Conservation (phyloP, 1,139 yeast genomes). For the Nakaseomyces glabratus region DNA sequence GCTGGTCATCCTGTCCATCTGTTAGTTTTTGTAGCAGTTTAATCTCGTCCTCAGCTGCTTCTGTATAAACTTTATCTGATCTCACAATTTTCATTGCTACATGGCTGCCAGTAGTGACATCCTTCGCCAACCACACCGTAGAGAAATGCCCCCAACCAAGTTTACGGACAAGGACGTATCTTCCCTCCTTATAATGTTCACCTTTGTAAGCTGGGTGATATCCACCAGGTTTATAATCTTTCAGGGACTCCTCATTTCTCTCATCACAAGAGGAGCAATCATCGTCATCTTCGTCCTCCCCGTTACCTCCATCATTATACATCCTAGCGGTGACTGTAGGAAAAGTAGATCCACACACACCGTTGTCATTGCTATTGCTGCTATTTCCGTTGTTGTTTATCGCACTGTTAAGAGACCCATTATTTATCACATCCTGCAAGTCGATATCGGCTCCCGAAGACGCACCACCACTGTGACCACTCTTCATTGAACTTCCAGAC, state of each 20-base stretch:
- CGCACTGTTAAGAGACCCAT: no score
- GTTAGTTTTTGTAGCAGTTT: conserved; percentile 35
- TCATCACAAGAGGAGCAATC: conserved; percentile 32
- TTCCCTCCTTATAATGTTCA: conserved; percentile 50
- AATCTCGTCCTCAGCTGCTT: conserved; percentile 72
- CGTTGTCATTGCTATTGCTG: conserved; percentile 7
- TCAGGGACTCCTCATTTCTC: conserved; percentile 55
- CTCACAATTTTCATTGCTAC: conserved; percentile 75
- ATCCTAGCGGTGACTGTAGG: no score
- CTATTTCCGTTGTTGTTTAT: conserved; percentile 3
- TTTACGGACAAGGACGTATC: conserved; percentile 56
- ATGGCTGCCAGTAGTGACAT: conserved; percentile 39
- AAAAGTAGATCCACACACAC: no score
- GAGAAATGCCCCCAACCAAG: conserved; percentile 80
- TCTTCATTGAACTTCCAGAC: no score
- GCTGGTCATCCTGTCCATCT: conserved; percentile 32
- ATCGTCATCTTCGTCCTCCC: conserved; percentile 20
- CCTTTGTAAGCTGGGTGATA: conserved; percentile 73
- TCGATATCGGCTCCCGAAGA: no score
- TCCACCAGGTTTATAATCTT: conserved; percentile 67
- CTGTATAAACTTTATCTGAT: conserved; percentile 61
- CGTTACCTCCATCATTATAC: conserved; percentile 10
- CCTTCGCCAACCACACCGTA: conserved; percentile 70
- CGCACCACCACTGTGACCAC: no score
- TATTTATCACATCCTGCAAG: no score